These are phyloP conservation scores for Pinus taeda DNA, from an alignment of 75 land plant genomes.

Conservation along the genomic window DNA sequence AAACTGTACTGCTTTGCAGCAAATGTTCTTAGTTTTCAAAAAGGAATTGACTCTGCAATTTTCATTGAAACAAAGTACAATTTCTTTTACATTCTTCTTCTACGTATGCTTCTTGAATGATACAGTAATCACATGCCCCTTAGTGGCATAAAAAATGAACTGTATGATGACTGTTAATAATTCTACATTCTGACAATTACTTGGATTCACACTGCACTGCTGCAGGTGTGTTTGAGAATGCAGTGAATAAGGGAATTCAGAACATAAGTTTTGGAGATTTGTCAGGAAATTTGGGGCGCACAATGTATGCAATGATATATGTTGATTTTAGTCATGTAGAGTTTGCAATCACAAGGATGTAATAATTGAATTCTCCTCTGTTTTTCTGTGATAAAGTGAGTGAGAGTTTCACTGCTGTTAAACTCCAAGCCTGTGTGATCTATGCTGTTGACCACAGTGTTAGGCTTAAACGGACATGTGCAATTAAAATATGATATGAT, in stretches of 20 bases:
- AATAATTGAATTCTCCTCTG: neutral
- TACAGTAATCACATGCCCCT: neutral
- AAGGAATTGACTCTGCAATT: neutral
- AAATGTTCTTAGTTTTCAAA: neutral
- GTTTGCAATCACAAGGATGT: neutral
- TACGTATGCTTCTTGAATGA: neutral
- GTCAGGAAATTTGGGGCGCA: constrained; percentile 80
- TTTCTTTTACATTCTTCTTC: neutral
- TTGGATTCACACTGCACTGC: neutral
- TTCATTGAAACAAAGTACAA: neutral
- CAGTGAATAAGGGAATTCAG: constrained; percentile 79
- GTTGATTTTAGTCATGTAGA: constrained; percentile 1
- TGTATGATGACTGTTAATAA: neutral
- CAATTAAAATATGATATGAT: neutral
- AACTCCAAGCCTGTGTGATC: neutral
- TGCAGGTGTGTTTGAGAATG: constrained; percentile 85
- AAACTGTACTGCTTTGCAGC: neutral
- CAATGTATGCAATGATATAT: constrained; percentile 67
- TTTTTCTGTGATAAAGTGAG: neutral
- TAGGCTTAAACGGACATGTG: neutral
- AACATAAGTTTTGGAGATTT: constrained; percentile 96
- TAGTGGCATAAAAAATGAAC: neutral
- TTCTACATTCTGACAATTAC: neutral
- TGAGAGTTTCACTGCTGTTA: neutral
- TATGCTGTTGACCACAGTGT: neutral